A percentile compares a stretch with the other conserved stretches of the same genome.
phyloP scores from a whole-genome alignment of 306 rosid species.

The Crataegus laevigata region DNA sequence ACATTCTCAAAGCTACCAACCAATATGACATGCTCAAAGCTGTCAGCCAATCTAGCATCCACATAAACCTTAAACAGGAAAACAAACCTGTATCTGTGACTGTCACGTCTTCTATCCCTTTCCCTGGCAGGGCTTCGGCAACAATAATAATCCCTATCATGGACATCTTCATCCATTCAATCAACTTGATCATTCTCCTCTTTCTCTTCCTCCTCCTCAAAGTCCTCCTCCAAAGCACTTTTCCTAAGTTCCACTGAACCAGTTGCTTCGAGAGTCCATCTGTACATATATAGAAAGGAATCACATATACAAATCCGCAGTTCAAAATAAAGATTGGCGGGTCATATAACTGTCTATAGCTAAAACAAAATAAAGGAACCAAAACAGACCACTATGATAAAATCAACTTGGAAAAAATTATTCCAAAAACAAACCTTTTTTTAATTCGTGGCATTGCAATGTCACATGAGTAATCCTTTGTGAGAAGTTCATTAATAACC shows the following conservation, averaged over 20 bases:
- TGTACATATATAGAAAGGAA: constrained; percentile 4
- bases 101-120: constrained; percentile 82
- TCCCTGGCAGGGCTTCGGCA: constrained; percentile 86
- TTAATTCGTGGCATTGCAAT: constrained; percentile 89
- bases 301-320: background rate
- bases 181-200: constrained; percentile 80
- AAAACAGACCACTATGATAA: background rate
- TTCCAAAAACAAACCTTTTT: constrained; percentile 41
- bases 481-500: constrained; percentile 92
- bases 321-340: too few relatives aligned
- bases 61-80: background rate
- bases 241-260: constrained; percentile 62
- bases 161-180: constrained; percentile 51
- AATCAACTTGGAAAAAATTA: background rate
- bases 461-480: constrained; percentile 83
- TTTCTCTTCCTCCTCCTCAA: constrained; percentile 98
- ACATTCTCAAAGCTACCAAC: background rate
- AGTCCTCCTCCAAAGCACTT: constrained; percentile 95
- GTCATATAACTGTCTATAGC: background rate
- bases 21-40: background rate
- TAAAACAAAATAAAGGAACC: background rate
- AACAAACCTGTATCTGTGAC: constrained; percentile 78
- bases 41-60: background rate
- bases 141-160: constrained; percentile 73
- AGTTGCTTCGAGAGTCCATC: constrained; percentile 80